phyloP scores from a whole-genome alignment of 2,329 filamentous ascomycete genomes.

The Knoxdaviesia capensis region DNA sequence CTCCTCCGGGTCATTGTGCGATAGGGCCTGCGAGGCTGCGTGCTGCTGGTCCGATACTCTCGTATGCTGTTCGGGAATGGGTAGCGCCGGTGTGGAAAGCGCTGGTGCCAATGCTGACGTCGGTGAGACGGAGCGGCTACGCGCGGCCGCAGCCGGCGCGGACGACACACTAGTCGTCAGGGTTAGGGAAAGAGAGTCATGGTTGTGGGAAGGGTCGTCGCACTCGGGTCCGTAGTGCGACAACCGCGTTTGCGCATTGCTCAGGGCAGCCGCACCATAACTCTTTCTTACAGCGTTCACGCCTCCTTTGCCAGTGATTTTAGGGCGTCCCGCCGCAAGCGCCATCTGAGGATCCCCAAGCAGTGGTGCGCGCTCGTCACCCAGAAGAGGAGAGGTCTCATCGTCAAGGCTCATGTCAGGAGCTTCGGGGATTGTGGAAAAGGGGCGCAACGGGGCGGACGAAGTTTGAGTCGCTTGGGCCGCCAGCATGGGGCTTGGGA shows the following conservation, averaged over 20 bases:
- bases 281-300: constrained; percentile 2
- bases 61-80: no score
- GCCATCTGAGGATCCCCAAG: no score
- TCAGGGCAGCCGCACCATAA: constrained; percentile 1
- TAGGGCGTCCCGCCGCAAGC: constrained; percentile 2
- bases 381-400: constrained; percentile 1
- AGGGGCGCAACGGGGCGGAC: no score
- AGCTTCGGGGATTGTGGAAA: constrained; percentile 1
- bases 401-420: constrained; percentile 7
- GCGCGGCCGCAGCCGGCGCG: not conserved
- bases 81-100: not conserved
- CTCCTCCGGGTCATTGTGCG: constrained; percentile 3
- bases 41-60: no score
- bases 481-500: not conserved
- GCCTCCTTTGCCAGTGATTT: constrained; percentile 8
- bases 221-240: not conserved
- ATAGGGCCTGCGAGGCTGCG: not conserved
- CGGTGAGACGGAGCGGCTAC: not conserved
- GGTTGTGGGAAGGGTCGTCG: not conserved
- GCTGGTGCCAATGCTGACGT: not conserved
- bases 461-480: no score
- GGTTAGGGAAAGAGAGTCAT: not conserved
- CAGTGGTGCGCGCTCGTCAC: not conserved
- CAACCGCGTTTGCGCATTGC: not conserved
- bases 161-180: not conserved